phyloP scores from a whole-genome alignment of 495 filamentous ascomycete species.

The Annulohypoxylon maeteangense region DNA sequence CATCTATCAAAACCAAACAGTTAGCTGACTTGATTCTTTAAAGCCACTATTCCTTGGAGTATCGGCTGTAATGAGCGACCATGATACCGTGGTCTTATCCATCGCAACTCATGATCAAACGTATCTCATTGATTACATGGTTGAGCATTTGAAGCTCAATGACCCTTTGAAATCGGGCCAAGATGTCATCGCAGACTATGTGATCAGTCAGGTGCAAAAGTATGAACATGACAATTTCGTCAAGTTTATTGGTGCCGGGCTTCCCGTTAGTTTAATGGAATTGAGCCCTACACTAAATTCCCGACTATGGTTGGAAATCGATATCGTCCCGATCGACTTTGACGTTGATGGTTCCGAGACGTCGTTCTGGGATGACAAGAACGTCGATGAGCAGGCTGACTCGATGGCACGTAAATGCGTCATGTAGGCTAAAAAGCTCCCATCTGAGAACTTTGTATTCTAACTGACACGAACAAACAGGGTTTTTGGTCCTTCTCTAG shows the following conservation, averaged over 20 bases:
- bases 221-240: conserved; percentile 71
- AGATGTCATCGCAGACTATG: conserved; percentile 64
- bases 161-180: conserved; percentile 49
- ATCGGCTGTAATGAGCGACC: conserved; percentile 62
- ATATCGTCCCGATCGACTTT: conserved; percentile 76
- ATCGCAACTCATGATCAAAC: conserved; percentile 80
- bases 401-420: conserved; percentile 83
- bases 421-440: conserved; percentile 12
- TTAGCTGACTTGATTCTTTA: conserved; percentile 33
- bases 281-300: conserved; percentile 71
- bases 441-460: background rate
- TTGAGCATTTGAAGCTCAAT: conserved; percentile 62
- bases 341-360: conserved; percentile 58
- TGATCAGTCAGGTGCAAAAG: conserved; percentile 61
- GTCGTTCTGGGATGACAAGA: conserved; percentile 63
- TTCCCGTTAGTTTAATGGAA: conserved; percentile 61
- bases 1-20: background rate
- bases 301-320: conserved; percentile 81
- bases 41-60: conserved; percentile 74
- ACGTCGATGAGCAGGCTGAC: conserved; percentile 85
- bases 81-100: conserved; percentile 65
- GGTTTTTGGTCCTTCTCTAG: conserved; percentile 79
- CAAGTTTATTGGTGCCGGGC: conserved; percentile 74
- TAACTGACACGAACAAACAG: conserved; percentile 50
- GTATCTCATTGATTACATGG: conserved; percentile 80